phyloP scores from a whole-genome alignment of 306 rosid genomes.

The Lupinus albus region DNA sequence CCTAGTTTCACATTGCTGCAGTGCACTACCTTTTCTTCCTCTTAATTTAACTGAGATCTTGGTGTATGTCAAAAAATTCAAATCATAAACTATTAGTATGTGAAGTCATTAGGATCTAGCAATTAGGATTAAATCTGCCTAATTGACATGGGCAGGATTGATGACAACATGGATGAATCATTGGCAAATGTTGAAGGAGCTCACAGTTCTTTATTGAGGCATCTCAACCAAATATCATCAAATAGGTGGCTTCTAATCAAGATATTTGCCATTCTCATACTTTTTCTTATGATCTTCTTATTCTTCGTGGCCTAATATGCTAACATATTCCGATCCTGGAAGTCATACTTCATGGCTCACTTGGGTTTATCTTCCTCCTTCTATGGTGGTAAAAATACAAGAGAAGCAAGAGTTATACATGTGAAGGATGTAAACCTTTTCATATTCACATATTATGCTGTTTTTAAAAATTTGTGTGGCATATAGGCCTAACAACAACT shows the following conservation, averaged over 20 bases:
- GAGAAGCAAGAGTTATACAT: conserved; percentile 35
- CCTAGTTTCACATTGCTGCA: conserved; percentile 1
- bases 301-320: conserved; percentile 72
- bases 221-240: conserved; percentile 83
- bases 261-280: conserved; percentile 72
- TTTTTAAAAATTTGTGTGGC: conserved; percentile 4
- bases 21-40: conserved; percentile 1
- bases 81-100: conserved; percentile 7
- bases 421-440: conserved; percentile 36
- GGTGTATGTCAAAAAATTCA: neutral
- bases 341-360: conserved; percentile 33
- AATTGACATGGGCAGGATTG: conserved; percentile 66
- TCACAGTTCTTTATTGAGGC: conserved; percentile 75
- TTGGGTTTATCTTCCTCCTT: conserved; percentile 34
- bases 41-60: conserved; percentile 13
- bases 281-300: conserved; percentile 74
- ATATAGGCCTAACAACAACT: conserved; percentile 5
- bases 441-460: conserved; percentile 35
- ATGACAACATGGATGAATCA: conserved; percentile 93
- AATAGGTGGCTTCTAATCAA: conserved; percentile 89
- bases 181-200: conserved; percentile 92
- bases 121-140: conserved; percentile 38
- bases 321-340: conserved; percentile 25
- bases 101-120: conserved; percentile 25
- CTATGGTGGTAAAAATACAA: conserved; percentile 26